Percentiles rank a stretch among this genome's conserved stretches.
Conservation (phyloP, 495 filamentous ascomycete genomes). For the Margaritispora aquatica region DNA sequence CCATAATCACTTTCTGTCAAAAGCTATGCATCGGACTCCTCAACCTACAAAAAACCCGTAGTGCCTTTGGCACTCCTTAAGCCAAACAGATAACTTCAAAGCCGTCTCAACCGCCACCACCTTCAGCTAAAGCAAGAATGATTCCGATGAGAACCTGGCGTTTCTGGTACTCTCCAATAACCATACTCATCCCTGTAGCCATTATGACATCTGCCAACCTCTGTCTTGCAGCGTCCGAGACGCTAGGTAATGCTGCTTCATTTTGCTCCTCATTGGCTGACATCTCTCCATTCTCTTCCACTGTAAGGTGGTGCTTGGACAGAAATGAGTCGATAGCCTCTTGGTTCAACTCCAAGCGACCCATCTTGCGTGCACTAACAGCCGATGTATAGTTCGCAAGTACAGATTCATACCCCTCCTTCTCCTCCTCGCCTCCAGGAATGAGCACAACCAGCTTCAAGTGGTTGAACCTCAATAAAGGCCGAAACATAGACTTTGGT, state of each 20-base stretch:
- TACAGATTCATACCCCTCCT: neutral
- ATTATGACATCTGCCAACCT: slow-evolving; percentile 3
- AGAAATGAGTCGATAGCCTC: slow-evolving; percentile 1
- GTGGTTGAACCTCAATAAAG: neutral
- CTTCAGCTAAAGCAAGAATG: neutral
- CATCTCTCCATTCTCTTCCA: no score
- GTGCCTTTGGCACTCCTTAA: no score
- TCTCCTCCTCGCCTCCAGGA: neutral
- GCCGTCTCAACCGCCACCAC: neutral
- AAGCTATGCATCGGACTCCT: no score
- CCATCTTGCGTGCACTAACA: slow-evolving; percentile 1
- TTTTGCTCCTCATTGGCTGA: neutral
- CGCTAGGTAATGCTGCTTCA: no score
- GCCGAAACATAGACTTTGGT: neutral
- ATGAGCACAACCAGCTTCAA: slow-evolving; percentile 1
- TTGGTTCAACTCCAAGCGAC: neutral
- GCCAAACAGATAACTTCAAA: no score
- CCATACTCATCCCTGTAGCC: slow-evolving; percentile 3
- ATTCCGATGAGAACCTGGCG: neutral
- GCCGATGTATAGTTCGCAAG: slow-evolving; percentile 3
- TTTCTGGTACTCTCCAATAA: slow-evolving; percentile 7
- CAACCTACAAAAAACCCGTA: no score
- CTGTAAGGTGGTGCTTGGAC: neutral
- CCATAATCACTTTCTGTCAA: no score
- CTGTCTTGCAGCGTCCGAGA: neutral